Evolutionary conservation across 768 basidiomycete species (phyloP).

Genomic region (Mycena capillaripes): DNA sequence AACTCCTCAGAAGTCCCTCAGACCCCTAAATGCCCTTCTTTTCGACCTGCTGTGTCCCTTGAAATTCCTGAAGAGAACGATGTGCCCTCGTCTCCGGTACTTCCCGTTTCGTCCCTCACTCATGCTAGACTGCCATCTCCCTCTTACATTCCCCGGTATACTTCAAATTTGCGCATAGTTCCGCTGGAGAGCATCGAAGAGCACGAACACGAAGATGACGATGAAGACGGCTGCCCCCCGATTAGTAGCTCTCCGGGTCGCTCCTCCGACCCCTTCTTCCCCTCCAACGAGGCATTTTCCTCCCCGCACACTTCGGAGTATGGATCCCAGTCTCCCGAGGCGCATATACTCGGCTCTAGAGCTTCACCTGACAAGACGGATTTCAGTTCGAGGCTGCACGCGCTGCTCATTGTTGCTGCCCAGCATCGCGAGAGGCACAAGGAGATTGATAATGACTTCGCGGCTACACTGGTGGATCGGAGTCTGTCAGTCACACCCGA

Average conservation of each 20-base stretch:
- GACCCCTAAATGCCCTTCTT: neutral
- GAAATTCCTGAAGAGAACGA: neutral
- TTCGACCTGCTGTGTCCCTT: slow-evolving; percentile 12
- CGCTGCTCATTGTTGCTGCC: slow-evolving; percentile 14
- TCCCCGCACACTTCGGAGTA: slow-evolving; percentile 32
- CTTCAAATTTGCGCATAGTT: neutral
- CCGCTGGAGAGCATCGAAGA: slow-evolving; percentile 20
- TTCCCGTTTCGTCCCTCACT: neutral
- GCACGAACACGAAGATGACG: slow-evolving; percentile 29
- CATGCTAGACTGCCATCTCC: neutral
- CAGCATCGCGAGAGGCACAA: neutral
- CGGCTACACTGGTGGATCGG: neutral
- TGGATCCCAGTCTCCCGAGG: no score
- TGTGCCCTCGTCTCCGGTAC: neutral
- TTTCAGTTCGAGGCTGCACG: slow-evolving; percentile 19
- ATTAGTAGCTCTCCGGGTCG: slow-evolving; percentile 32
- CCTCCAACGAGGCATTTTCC: slow-evolving; percentile 4
- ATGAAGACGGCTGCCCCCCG: slow-evolving; percentile 19
- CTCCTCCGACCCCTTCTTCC: slow-evolving; percentile 33
- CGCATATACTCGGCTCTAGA: neutral
- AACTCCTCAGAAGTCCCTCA: neutral
- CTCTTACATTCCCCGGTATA: neutral
- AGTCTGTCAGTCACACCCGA: slow-evolving; percentile 32
- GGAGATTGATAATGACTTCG: slow-evolving; percentile 6
- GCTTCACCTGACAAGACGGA: neutral